Evolutionary conservation across 345 rosid genomes (phyloP), one percentile per base, ranked within the genome.

Genomic region (Boechera divaricarpa): DNA sequence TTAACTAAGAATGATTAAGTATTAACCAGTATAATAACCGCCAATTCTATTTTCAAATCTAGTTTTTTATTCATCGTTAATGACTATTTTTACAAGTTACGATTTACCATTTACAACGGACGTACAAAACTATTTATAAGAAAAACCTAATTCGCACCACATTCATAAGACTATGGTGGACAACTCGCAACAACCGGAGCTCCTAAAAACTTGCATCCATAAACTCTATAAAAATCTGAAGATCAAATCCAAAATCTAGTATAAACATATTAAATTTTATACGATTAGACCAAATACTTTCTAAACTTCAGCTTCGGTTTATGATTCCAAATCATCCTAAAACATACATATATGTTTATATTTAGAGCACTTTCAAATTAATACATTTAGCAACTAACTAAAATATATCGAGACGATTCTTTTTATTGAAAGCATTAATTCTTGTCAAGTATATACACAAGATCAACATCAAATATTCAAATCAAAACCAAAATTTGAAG

Each of bases 371-470:
- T 66, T 44, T 55, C 4, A 44, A 18, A n/a, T 18, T 55, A 44
- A 44, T 33, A 1, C 33, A 35, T 33, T 33, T 18, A 39, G 36
- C 28, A 67, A 51, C 41, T 47, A 67, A 48, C 31, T 55, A 11
- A 41, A 24, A 29, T 57, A 57, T 16, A 47, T 56, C n/a, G 15
- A 39, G 39, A 29, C 6, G 31, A 49, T 2, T 56, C 28, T 16
- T 24, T 42, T 26, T 3, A 59, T 39, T 21, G 67, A 56, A 70
- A 65, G 68, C 73, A 72, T 68, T 72, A 78, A 51, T 58, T 72
- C 68, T 41, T 78, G 72, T 71, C 67, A 71, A 56, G 67, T 54
- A 65, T 77, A 64, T 64, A 77, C 24, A 58, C 29, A 64, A 38
- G 69, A 65, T 78, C 72, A 65, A 32, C 66, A 16, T 58, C 77